Evolutionary conservation across 345 rosid species (phyloP).

Genomic region (Iberis pinnata): DNA sequence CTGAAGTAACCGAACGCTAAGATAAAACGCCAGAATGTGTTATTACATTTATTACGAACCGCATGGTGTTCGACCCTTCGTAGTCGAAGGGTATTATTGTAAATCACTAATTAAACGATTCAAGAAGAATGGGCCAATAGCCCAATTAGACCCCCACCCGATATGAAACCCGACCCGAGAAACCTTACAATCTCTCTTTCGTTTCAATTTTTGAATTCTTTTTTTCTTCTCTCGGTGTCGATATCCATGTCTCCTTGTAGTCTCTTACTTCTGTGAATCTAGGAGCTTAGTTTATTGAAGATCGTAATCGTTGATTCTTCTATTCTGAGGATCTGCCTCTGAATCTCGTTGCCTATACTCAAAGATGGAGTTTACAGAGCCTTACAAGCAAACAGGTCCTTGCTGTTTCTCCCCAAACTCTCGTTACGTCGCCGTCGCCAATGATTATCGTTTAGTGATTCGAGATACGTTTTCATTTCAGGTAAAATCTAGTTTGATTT

Average conservation of each 20-base stretch:
- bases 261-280: slow-evolving; percentile 20
- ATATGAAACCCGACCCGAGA: slow-evolving; percentile 13
- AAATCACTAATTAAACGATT: no score
- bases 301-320: slow-evolving; percentile 1
- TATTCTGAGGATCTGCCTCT: neutral
- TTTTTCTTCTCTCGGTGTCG: neutral
- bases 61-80: neutral
- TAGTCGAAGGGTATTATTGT: no score
- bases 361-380: slow-evolving; percentile 82
- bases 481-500: slow-evolving; percentile 32
- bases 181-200: slow-evolving; percentile 1
- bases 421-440: slow-evolving; percentile 81
- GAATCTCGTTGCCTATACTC: neutral
- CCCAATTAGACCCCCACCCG: neutral
- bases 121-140: neutral
- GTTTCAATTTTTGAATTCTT: slow-evolving; percentile 16
- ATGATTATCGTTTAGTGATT: slow-evolving; percentile 81
- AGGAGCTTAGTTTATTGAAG: slow-evolving; percentile 7
- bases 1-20: no score
- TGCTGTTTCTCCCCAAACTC: slow-evolving; percentile 87
- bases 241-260: slow-evolving; percentile 14
- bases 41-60: neutral
- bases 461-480: slow-evolving; percentile 76
- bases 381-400: slow-evolving; percentile 84
- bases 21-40: no score